phyloP scores from a whole-genome alignment of 257 asterid genomes.

The Scutellaria galericulata region DNA sequence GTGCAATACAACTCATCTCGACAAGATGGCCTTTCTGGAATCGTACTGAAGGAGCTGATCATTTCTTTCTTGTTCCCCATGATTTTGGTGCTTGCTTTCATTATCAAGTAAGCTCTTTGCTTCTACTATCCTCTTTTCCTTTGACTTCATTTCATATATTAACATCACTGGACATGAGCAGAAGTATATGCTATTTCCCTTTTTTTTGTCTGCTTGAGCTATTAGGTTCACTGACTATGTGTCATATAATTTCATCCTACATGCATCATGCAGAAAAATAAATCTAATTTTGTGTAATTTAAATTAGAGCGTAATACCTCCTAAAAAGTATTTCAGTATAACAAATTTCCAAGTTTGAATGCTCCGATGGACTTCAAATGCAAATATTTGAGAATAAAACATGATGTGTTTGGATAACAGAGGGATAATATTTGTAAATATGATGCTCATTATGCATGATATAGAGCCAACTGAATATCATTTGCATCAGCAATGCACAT shows the following conservation, averaged over 20 bases:
- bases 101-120: conserved; percentile 59
- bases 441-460: not conserved
- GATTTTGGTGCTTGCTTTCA: conserved; percentile 93
- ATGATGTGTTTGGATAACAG: not conserved
- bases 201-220: conserved; percentile 4
- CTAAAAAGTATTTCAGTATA: too few relatives aligned
- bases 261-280: not conserved
- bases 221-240: not conserved
- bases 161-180: too few relatives aligned
- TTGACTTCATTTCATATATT: not conserved
- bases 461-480: not conserved
- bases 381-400: not conserved
- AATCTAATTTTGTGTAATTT: not conserved
- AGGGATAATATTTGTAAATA: not conserved
- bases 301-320: not conserved
- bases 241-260: not conserved
- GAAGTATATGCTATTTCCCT: not conserved
- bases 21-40: conserved; percentile 87
- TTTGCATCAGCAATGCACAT: not conserved
- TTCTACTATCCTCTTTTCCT: not conserved
- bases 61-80: conserved; percentile 86
- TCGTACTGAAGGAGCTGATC: conserved; percentile 84
- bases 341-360: not conserved
- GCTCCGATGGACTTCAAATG: not conserved
- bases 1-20: conserved; percentile 82